Conservation (phyloP, 345 rosid genomes). For the Barbarea vulgaris region DNA sequence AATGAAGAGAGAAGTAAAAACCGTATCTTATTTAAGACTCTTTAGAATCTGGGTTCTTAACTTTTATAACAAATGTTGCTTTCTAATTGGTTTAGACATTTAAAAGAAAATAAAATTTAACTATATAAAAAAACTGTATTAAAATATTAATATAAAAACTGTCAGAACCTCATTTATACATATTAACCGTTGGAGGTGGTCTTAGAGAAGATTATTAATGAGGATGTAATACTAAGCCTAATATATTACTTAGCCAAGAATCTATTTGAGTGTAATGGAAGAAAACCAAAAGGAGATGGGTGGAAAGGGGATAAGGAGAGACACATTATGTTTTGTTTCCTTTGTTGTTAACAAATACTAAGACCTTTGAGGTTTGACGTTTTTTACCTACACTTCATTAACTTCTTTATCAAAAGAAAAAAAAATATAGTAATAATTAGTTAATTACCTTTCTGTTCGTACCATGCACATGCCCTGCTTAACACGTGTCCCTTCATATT, state of each 20-base stretch:
- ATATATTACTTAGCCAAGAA: not conserved
- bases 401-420: not conserved
- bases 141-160: too few species aligned
- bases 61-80: too few species aligned
- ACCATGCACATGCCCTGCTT: not conserved
- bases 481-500: not conserved
- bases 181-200: too few species aligned
- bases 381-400: slow-evolving; percentile 2
- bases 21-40: too few species aligned
- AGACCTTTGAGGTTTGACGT: slow-evolving; percentile 8
- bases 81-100: too few species aligned
- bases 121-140: too few species aligned
- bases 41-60: too few species aligned
- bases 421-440: too few species aligned
- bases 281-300: slow-evolving; percentile 9
- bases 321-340: slow-evolving; percentile 33
- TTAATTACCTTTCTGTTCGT: not conserved
- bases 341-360: slow-evolving; percentile 24
- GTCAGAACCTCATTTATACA: too few species aligned
- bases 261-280: slow-evolving; percentile 13
- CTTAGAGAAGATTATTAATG: not conserved
- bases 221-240: not conserved
- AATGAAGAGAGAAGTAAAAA: too few species aligned
- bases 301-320: slow-evolving; percentile 24
- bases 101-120: too few species aligned